Percentiles rank a stretch among this genome's conserved stretches.
Evolutionary conservation across 2,329 filamentous ascomycete genomes (phyloP).

Genomic region (Hymenoscyphus fraxineus): DNA sequence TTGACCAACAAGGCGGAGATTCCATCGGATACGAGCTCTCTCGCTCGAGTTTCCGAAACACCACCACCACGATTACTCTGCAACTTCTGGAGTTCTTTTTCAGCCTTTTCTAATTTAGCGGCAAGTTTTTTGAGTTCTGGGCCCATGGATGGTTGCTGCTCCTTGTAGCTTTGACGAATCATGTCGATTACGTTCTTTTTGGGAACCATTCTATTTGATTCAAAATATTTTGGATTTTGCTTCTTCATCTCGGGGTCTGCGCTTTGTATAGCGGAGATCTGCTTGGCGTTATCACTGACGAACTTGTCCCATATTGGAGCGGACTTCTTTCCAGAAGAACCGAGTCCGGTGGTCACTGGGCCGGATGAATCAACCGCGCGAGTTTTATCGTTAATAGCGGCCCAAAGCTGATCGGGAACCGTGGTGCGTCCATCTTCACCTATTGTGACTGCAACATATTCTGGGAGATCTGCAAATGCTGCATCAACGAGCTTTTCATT

Average conservation of each 20-base stretch:
- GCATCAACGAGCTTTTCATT: slow-evolving; percentile 44
- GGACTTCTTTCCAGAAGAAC: slow-evolving; percentile 15
- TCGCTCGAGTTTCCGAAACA: slow-evolving; percentile 20
- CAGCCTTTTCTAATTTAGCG: slow-evolving; percentile 18
- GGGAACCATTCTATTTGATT: slow-evolving; percentile 22
- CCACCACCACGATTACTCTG: slow-evolving; percentile 1
- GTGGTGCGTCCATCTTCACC: slow-evolving; percentile 49
- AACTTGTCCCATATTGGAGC: slow-evolving; percentile 18
- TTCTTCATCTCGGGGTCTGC: slow-evolving; percentile 19
- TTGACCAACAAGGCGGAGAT: slow-evolving; percentile 21
- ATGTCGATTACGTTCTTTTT: slow-evolving; percentile 70
- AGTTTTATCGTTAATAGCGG: slow-evolving; percentile 56
- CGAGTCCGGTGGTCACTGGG: slow-evolving; percentile 1
- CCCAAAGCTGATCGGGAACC: slow-evolving; percentile 61
- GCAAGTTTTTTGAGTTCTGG: slow-evolving; percentile 19
- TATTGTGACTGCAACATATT: slow-evolving; percentile 52
- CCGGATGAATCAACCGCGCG: slow-evolving; percentile 36
- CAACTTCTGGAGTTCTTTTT: slow-evolving; percentile 16
- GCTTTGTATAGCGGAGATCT: slow-evolving; percentile 10
- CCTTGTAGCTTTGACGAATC: slow-evolving; percentile 76
- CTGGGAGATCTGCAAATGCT: slow-evolving; percentile 37
- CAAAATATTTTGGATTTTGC: slow-evolving; percentile 22
- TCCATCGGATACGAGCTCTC: slow-evolving; percentile 17
- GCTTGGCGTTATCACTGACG: slow-evolving; percentile 18
- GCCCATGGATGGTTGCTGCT: slow-evolving; percentile 18